Evolutionary conservation across 2,329 filamentous ascomycete genomes (phyloP), one percentile per base, ranked within the genome.

Genomic region (Colletotrichum sublineola): DNA sequence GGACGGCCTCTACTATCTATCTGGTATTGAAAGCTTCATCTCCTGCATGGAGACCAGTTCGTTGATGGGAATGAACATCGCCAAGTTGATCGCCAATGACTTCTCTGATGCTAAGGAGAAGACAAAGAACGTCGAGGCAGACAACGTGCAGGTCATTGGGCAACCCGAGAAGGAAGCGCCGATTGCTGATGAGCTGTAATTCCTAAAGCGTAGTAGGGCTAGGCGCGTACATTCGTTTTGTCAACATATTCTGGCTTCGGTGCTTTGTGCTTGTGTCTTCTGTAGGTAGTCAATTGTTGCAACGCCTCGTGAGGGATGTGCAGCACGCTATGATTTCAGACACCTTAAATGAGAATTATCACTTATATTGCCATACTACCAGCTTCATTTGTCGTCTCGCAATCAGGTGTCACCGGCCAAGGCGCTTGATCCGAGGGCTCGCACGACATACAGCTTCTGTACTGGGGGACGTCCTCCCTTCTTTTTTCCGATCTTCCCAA

Each of bases 1-100:
- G 6, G 81, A 87, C 8, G 89, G 90, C 0, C 77, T 96, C 18
- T 96, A 91, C 81, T 93, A 93, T 79, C 92, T 91, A 0, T 90
- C 89, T 14, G 91, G 90, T 2, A 97, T 98, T 55, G 96, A 98
- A 83, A 92, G 92, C 76, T 98, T 99, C 80, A 97, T 98, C 76
- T 96, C 93, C 12, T 97, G 95, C 0, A 98, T 99, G 96, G 96
- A 99, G 85, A 98, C 96, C 8, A 97, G 92, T 80, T 93, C 94
- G 1, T 82, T 98, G 76, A 96, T 96, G 90, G 96, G 96, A 0
- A 94, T 89, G 88, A 96, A 96, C 78, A 91, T 96, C 29, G 94
- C 94, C 11, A 87, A 86, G 74, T 82, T 96, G 66, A 85, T 96
- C 57, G 86, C 91, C 0, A 89, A 95, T 77, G 88, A 89, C 63